Percentiles rank a stretch among this genome's conserved stretches.
Conservation (phyloP, 2,329 filamentous ascomycete genomes). For the Pseudogymnoascus pannorum region DNA sequence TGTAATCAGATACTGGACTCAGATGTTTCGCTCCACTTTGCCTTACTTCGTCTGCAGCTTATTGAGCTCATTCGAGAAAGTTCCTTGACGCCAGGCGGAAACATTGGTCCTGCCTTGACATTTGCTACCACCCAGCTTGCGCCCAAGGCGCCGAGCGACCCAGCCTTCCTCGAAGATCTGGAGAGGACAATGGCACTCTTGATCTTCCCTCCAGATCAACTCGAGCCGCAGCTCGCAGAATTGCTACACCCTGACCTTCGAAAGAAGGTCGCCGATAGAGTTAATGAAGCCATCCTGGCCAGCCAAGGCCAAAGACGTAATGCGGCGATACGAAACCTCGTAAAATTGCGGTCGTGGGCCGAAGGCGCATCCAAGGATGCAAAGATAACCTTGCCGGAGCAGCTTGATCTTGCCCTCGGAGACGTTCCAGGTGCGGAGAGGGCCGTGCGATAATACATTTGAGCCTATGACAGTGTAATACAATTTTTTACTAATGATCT, state of each 20-base stretch:
- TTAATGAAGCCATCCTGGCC: slow-evolving; percentile 81
- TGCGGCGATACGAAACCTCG: slow-evolving; percentile 72
- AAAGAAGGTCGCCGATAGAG: slow-evolving; percentile 73
- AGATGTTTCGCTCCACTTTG: slow-evolving; percentile 78
- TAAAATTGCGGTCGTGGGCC: slow-evolving; percentile 78
- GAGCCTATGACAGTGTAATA: slow-evolving; percentile 5
- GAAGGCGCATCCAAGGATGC: slow-evolving; percentile 41
- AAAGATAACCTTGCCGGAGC: slow-evolving; percentile 28
- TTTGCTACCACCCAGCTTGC: slow-evolving; percentile 86
- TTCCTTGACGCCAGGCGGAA: slow-evolving; percentile 55
- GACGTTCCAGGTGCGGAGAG: slow-evolving; percentile 13
- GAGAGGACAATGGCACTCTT: slow-evolving; percentile 90
- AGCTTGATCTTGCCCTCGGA: slow-evolving; percentile 25
- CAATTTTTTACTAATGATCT: not conserved
- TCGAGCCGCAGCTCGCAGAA: slow-evolving; percentile 67
- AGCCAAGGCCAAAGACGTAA: slow-evolving; percentile 67
- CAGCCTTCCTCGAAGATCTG: slow-evolving; percentile 75
- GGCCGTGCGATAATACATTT: slow-evolving; percentile 2
- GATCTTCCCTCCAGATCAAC: slow-evolving; percentile 74
- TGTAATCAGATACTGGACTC: slow-evolving; percentile 70
- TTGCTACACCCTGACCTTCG: slow-evolving; percentile 75
- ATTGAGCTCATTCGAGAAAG: slow-evolving; percentile 85
- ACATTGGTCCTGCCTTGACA: slow-evolving; percentile 64
- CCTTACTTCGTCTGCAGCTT: slow-evolving; percentile 80
- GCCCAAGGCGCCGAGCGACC: slow-evolving; percentile 74